phyloP scores from a whole-genome alignment of 225 moss, liverwort and hornwort genomes.

The Neckera pumila region DNA sequence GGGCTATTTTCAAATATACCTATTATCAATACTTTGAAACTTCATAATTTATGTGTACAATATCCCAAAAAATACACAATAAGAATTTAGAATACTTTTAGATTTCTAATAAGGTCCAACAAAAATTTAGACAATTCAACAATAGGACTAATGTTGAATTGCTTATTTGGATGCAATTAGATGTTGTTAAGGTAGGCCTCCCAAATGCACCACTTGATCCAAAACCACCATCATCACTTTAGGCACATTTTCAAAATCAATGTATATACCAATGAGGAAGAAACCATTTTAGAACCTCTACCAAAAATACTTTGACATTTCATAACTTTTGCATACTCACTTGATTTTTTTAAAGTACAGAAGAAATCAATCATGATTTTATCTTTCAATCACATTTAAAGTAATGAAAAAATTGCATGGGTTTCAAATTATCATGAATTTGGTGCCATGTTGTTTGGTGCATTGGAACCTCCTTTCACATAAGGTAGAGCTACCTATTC shows the following conservation, averaged over 20 bases:
- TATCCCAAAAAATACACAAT: not conserved
- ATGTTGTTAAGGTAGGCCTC: rapidly evolving
- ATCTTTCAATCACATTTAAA: no score
- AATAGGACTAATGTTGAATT: no score
- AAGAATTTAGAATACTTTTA: not conserved
- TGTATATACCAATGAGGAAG: not conserved
- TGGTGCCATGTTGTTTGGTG: not conserved
- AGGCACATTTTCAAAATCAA: not conserved
- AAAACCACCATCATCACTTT: not conserved
- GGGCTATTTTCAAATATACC: rapidly evolving
- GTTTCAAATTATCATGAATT: no score
- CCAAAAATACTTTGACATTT: not conserved
- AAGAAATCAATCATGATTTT: no score
- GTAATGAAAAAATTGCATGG: no score
- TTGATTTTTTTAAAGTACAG: no score
- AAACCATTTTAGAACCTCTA: not conserved
- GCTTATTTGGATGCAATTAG: not conserved
- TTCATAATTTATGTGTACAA: not conserved
- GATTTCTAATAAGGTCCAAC: not conserved
- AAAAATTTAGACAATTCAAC: not conserved
- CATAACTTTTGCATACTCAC: not conserved
- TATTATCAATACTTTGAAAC: not conserved
- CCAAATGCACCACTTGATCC: not conserved
- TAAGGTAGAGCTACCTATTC: no score
- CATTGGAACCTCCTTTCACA: not conserved